Evolutionary conservation across 2,329 filamentous ascomycete genomes (phyloP).

Genomic region (Venturia pyrina): DNA sequence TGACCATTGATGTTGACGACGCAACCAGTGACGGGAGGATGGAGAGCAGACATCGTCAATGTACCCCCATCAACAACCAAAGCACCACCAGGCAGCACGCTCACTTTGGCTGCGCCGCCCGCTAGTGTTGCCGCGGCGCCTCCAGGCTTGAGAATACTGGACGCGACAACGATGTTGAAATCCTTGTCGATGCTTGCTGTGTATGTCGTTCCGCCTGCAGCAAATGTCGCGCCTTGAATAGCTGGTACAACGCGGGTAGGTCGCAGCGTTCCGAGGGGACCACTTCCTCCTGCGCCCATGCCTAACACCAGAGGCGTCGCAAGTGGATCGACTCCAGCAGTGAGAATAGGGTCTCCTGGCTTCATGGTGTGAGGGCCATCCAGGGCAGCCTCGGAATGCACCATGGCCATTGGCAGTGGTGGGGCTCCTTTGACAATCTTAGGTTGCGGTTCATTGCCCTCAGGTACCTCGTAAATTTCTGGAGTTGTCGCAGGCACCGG

Average conservation of each 20-base stretch:
- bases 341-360: conserved; percentile 4
- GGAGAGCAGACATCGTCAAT: conserved; percentile 8
- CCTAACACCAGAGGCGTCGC: not conserved
- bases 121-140: conserved; percentile 3
- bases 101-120: conserved; percentile 2
- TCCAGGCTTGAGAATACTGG: conserved; percentile 6
- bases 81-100: conserved; percentile 5
- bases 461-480: not conserved
- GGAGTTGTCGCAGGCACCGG: not conserved
- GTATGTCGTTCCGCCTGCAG: conserved; percentile 5
- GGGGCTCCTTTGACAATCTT: not conserved
- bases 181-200: conserved; percentile 7
- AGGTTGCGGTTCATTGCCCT: not conserved
- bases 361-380: conserved; percentile 8
- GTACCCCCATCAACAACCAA: conserved; percentile 6
- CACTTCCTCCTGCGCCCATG: not conserved
- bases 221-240: conserved; percentile 9
- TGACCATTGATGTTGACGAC: conserved; percentile 4
- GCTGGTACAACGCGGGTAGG: not conserved
- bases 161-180: conserved; percentile 3
- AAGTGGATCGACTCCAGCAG: not conserved
- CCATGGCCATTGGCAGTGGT: conserved; percentile 8
- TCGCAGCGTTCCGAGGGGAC: not conserved
- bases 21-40: conserved; percentile 3
- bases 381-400: conserved; percentile 5